phyloP scores from a whole-genome alignment of 2,329 filamentous ascomycete genomes.

The Plectosphaerella cucumerina region DNA sequence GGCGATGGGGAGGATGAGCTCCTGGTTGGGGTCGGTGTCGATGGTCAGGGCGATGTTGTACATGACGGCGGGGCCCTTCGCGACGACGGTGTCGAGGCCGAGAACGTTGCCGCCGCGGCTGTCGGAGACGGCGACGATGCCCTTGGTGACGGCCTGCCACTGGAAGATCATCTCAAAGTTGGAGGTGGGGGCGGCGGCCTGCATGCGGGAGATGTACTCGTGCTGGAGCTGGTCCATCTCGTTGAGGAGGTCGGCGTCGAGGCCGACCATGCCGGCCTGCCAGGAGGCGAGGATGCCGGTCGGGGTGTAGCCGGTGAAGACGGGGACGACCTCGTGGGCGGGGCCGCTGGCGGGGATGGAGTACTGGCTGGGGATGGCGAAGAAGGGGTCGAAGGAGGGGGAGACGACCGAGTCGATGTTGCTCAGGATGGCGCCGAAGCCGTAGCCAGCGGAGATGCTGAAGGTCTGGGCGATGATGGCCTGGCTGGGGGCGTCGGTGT shows the following conservation, averaged over 20 bases:
- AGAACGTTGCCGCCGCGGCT: slow-evolving; percentile 25
- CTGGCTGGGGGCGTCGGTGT: slow-evolving; percentile 5
- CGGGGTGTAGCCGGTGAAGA: slow-evolving; percentile 1
- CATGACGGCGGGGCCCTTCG: slow-evolving; percentile 27
- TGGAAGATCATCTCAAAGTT: slow-evolving; percentile 14
- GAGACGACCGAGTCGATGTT: not conserved
- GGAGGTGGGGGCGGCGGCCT: not conserved
- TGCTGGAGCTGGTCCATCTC: slow-evolving; percentile 2
- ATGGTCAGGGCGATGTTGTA: slow-evolving; percentile 35
- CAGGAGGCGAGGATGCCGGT: slow-evolving; percentile 1
- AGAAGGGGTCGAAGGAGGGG: slow-evolving; percentile 5
- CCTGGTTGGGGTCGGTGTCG: slow-evolving; percentile 28
- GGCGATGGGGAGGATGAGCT: slow-evolving; percentile 29
- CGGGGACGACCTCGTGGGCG: slow-evolving; percentile 1
- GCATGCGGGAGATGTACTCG: not conserved
- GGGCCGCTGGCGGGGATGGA: not conserved
- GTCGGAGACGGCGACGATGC: slow-evolving; percentile 18
- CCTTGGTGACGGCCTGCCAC: slow-evolving; percentile 23
- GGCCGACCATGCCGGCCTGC: slow-evolving; percentile 2
- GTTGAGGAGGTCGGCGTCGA: slow-evolving; percentile 1
- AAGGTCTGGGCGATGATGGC: slow-evolving; percentile 3
- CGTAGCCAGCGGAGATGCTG: not conserved
- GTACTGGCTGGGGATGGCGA: slow-evolving; percentile 3
- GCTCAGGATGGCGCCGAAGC: not conserved
- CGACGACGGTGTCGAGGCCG: slow-evolving; percentile 26